phyloP scores from a whole-genome alignment of 768 basidiomycete species.

The Dioszegia hungarica region DNA sequence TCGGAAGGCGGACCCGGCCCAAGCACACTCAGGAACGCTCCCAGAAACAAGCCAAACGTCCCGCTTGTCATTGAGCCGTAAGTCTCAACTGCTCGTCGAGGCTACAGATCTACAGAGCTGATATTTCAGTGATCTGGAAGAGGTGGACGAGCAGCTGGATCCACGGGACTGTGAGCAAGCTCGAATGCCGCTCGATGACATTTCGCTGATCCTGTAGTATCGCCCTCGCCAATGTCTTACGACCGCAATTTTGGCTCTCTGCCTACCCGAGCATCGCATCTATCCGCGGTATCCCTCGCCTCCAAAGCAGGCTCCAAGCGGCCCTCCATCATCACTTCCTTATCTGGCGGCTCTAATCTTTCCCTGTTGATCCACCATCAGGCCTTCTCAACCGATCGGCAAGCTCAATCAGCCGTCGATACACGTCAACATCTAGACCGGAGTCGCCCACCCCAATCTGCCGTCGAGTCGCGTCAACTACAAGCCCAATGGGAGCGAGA shows the following conservation, averaged over 20 bases:
- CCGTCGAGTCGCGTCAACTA: neutral
- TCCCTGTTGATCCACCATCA: neutral
- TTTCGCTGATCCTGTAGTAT: neutral
- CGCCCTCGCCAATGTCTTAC: too few species aligned
- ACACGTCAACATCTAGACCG: neutral
- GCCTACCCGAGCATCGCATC: too few species aligned
- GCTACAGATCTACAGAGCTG: neutral
- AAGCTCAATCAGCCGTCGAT: neutral
- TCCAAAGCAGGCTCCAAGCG: constrained; percentile 19
- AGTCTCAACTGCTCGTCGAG: neutral
- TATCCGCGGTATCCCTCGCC: constrained; percentile 17
- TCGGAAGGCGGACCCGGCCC: constrained; percentile 33
- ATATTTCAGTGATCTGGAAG: constrained; percentile 24
- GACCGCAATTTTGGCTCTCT: too few species aligned
- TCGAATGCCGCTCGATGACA: neutral
- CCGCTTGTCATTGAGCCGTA: constrained; percentile 38
- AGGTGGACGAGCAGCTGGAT: constrained; percentile 25
- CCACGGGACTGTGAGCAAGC: constrained; percentile 11
- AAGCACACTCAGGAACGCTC: constrained; percentile 9
- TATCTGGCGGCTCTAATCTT: constrained; percentile 16
- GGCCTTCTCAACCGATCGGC: neutral
- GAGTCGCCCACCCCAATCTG: neutral
- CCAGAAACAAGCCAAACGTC: constrained; percentile 23
- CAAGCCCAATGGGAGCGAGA: neutral
- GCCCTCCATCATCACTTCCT: constrained; percentile 28